Base-by-base conservation (phyloP, 371 early-diverging fungal genomes). In the Mortierella sp. region DNA sequence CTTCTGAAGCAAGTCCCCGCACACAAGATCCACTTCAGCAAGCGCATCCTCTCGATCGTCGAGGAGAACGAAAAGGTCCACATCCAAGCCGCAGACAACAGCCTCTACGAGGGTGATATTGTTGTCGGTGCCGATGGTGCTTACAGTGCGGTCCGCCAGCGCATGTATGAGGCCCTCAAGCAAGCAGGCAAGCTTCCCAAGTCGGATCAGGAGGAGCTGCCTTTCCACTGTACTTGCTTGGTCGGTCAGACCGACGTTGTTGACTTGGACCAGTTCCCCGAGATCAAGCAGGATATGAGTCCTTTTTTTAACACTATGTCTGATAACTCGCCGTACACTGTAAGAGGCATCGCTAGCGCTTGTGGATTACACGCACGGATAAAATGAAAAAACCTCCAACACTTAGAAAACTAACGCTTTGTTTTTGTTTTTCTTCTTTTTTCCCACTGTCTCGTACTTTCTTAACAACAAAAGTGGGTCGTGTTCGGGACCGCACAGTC, bases 51-150 rank as follows among this genome's bases (percentile, higher is more conserved):
- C 16, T 50, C 69, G 19, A 37, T 75, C 5, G 16, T 31, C 19
- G 69, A 75, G 40, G 37, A 69, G n/a, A 51, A 75, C 8, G 75
- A 75, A 3, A 34, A 37, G 21, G 69, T 75, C 6, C 51, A 16
- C n/a, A 75, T 75, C 69, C 75, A 67, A 0, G 37, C 69, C 19
- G 40, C 75, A 13, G 75, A 75, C 40, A 75, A 75, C 28, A 13
- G 9, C 14, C 28, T 8, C 11, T 48, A 75, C 21, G 69, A 75
- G 10, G 75, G 75, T 2, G 37, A 67, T 34, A 67, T 75, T 19
- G 37, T 75, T 9, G 75, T 75, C 40, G 75, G 75, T 21, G 75
- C 75, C 6, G 75, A 75, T 40, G 75, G 75, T 19, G 75, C 75
- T 53, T 75, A 75, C n/a, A 69, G 69, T 26, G 69, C 61, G 2